Conservation (phyloP, 768 basidiomycete genomes). For the Mycena galopus region DNA sequence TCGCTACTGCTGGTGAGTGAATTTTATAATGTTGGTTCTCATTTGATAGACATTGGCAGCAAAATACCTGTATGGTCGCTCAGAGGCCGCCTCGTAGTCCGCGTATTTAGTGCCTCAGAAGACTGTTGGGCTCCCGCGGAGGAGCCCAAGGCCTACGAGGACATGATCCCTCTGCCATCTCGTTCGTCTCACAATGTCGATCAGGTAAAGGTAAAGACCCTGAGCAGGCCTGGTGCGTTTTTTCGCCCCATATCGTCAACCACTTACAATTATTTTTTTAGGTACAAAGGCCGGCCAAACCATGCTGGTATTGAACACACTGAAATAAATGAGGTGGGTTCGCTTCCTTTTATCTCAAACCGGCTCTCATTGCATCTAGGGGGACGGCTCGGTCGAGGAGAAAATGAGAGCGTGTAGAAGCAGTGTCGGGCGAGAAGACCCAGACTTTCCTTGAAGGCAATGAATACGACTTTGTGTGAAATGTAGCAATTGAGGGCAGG, state of each 20-base stretch:
- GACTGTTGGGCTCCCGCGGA: slow-evolving; percentile 79
- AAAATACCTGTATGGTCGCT: too few species aligned
- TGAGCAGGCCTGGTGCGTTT: slow-evolving; percentile 76
- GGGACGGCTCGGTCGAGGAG: slow-evolving; percentile 88
- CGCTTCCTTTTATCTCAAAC: neutral
- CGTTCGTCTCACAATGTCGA: slow-evolving; percentile 92
- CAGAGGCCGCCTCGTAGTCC: too few species aligned
- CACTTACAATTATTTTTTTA: slow-evolving; percentile 41
- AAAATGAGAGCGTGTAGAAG: slow-evolving; percentile 97
- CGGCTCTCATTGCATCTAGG: slow-evolving; percentile 60
- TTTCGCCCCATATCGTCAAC: neutral
- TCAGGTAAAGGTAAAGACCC: slow-evolving; percentile 88
- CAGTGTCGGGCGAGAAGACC: slow-evolving; percentile 90
- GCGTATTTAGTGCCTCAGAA: slow-evolving; percentile 73
- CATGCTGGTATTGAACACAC: slow-evolving; percentile 91
- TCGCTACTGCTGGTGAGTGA: slow-evolving; percentile 71
- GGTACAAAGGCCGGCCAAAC: slow-evolving; percentile 96
- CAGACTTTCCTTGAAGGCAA: slow-evolving; percentile 80
- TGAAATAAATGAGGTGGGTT: slow-evolving; percentile 88
- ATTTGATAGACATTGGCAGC: too few species aligned
- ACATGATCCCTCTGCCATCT: slow-evolving; percentile 80
- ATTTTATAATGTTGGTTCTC: too few species aligned
- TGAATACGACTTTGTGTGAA: slow-evolving; percentile 99
- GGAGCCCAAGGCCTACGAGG: slow-evolving; percentile 79
- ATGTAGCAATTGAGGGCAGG: slow-evolving; percentile 95